phyloP scores from a whole-genome alignment of 495 filamentous ascomycete genomes.

The Zalerion maritima region DNA sequence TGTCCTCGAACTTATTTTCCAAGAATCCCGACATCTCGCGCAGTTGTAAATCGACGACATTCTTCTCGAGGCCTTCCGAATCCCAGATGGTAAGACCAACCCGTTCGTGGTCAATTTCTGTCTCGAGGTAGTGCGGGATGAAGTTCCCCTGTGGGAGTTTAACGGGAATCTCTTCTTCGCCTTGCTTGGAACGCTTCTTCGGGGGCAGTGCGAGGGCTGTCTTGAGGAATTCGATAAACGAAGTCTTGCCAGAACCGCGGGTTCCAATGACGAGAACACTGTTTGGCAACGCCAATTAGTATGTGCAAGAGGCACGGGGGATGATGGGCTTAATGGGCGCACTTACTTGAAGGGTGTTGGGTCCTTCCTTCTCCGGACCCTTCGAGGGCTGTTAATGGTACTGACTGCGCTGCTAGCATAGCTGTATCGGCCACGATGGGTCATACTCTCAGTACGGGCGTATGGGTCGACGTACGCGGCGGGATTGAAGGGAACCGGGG shows the following conservation, averaged over 20 bases:
- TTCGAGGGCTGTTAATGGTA: slow-evolving; percentile 84
- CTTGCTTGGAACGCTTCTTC: slow-evolving; percentile 48
- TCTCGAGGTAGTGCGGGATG: slow-evolving; percentile 78
- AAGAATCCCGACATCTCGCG: slow-evolving; percentile 83
- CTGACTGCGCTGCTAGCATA: slow-evolving; percentile 88
- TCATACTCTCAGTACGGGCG: slow-evolving; percentile 82
- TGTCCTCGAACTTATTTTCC: slow-evolving; percentile 97
- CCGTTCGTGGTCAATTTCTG: slow-evolving; percentile 84
- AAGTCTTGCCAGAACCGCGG: slow-evolving; percentile 83
- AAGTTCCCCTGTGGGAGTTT: slow-evolving; percentile 47
- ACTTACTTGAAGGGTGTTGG: slow-evolving; percentile 97
- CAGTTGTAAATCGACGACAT: slow-evolving; percentile 83
- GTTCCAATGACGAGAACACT: slow-evolving; percentile 87
- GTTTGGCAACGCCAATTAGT: slow-evolving; percentile 5
- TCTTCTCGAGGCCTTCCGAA: slow-evolving; percentile 84
- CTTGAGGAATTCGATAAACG: slow-evolving; percentile 90
- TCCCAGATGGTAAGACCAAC: slow-evolving; percentile 94
- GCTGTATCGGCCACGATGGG: slow-evolving; percentile 89
- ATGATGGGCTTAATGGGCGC: slow-evolving; percentile 3
- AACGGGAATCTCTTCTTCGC: slow-evolving; percentile 26
- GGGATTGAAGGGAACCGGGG: slow-evolving; percentile 38
- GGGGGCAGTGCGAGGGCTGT: slow-evolving; percentile 64
- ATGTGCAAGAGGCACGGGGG: slow-evolving; percentile 1
- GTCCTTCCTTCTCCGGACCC: slow-evolving; percentile 87
- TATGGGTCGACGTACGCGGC: slow-evolving; percentile 54